Evolutionary conservation across 192 early-diverging fungal genomes (phyloP), one percentile per base, ranked within the genome.

Genomic region (Rhizophagus prolifer): DNA sequence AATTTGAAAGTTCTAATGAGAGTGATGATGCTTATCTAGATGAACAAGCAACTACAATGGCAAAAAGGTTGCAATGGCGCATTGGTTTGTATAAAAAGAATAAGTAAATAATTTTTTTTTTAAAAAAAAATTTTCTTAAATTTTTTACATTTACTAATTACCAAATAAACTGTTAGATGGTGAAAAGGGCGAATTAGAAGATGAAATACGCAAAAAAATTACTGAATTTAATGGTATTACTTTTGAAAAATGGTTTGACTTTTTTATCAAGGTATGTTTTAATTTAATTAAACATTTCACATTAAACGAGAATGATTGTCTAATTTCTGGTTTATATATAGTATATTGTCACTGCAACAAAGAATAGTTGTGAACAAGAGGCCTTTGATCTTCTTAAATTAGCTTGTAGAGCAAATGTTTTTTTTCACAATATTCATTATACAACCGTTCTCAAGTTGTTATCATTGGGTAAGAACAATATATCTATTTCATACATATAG

Each of bases 201-300:
- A 38, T 28, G 68, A 70, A 70, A 70, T 70, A 47, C 68, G 26
- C 34, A 70, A 70, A 50, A 70, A 47, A 70, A 70, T 70, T 38
- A 63, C 60, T 8, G 54, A 74, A 23, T 87, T 88, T 61, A 80
- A 79, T 16, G 81, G 80, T 26, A 73, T 86, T 58, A 34, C 72
- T 9, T 84, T 91, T 79, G 75, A 72, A n/a, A 74, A 87, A 65
- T 94, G 93, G 93, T 86, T 89, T 58, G 81, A 91, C 13, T 70
- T 92, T 28, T 85, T 92, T 74, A 79, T 91, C 4, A 86, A 86
- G 78, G 92, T 93, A 78, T 26, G 78, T 30, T n/a, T 36, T 36
- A 7, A 36, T 36, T 36, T 36, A 7, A 7, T 0, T 0, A 36
- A 36, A 6, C 7, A 36, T 36, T 36, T 6, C 34, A 36, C 34